Conservation (phyloP, 768 basidiomycete species). For the Russula lepida region DNA sequence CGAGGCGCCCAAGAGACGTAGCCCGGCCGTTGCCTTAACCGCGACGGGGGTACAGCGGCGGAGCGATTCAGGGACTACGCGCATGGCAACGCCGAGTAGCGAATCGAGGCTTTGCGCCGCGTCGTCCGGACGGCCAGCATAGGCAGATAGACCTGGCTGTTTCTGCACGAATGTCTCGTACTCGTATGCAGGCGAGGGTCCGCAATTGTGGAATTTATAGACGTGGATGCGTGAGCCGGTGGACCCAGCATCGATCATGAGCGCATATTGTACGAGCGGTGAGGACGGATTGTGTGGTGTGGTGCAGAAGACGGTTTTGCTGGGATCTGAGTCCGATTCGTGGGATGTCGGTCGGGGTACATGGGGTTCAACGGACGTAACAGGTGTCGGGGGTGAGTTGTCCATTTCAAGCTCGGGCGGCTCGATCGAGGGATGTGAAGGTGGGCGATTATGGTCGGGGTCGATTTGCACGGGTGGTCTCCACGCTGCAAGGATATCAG, state of each 20-base stretch:
- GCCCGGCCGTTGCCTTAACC: constrained; percentile 88
- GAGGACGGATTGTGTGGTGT: constrained; percentile 39
- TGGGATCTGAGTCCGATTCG: constrained; percentile 66
- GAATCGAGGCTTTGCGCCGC: constrained; percentile 76
- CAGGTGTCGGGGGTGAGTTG: neutral
- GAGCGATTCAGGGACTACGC: constrained; percentile 62
- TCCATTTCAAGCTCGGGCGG: constrained; percentile 6
- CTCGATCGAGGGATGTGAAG: neutral
- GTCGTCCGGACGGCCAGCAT: constrained; percentile 44
- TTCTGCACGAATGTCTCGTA: constrained; percentile 88
- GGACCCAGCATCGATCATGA: constrained; percentile 98
- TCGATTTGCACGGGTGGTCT: neutral
- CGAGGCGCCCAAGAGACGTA: constrained; percentile 57
- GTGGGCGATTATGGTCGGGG: neutral
- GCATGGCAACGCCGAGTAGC: constrained; percentile 71
- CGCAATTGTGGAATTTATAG: constrained; percentile 96
- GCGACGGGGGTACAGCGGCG: constrained; percentile 75
- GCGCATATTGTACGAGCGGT: constrained; percentile 78
- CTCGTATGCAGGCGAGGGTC: constrained; percentile 66
- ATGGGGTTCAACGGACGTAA: neutral
- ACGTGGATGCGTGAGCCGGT: constrained; percentile 96
- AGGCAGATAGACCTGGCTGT: constrained; percentile 71
- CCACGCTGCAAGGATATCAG: neutral
- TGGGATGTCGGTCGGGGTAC: constrained; percentile 42
- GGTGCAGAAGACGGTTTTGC: constrained; percentile 65